These are phyloP conservation scores for Sclerotinia nivalis DNA, from an alignment of 2,329 filamentous ascomycete genomes.

Conservation along the genomic window DNA sequence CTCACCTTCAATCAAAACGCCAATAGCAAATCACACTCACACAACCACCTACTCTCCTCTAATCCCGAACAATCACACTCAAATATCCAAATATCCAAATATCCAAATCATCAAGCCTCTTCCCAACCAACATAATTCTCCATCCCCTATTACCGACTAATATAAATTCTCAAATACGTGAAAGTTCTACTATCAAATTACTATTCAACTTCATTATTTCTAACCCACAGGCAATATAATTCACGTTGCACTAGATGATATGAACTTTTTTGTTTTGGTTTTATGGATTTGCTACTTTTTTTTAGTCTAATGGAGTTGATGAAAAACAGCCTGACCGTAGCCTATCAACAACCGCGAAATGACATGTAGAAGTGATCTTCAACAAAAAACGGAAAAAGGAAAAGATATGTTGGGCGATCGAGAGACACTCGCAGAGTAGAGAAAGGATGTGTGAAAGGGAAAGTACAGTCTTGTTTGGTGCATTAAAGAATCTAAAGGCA, in stretches of 20 bases:
- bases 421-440: conserved; percentile 17
- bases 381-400: conserved; percentile 27
- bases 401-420: conserved; percentile 20
- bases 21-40: no score
- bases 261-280: conserved; percentile 22
- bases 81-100: no score
- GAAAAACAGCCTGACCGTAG: conserved; percentile 29
- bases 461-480: conserved; percentile 37
- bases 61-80: no score
- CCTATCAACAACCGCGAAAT: conserved; percentile 23
- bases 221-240: not conserved
- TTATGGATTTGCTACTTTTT: conserved; percentile 39
- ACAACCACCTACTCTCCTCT: not conserved
- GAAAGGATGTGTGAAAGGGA: conserved; percentile 31
- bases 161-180: no score
- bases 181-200: not conserved
- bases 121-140: not conserved
- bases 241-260: not conserved
- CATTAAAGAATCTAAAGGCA: conserved; percentile 41
- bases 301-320: conserved; percentile 35
- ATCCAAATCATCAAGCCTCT: no score
- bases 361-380: conserved; percentile 21
- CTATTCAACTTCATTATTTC: not conserved
- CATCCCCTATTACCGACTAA: not conserved
- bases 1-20: no score